These are phyloP conservation scores for Erysimum cheiri DNA, from an alignment of 441 rosid genomes.

Conservation along the genomic window DNA sequence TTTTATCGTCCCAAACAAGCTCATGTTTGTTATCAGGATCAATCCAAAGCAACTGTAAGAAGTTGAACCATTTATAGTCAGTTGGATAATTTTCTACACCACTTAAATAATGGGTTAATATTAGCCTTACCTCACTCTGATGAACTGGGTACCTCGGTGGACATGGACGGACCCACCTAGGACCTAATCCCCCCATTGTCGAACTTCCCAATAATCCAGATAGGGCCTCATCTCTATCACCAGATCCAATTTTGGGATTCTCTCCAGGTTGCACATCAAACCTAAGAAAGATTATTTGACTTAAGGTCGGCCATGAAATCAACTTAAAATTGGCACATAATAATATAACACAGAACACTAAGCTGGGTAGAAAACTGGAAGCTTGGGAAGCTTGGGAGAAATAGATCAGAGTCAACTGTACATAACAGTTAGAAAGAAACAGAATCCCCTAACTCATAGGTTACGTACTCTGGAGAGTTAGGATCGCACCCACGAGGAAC, in stretches of 20 bases:
- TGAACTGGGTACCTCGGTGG: conserved; percentile 84
- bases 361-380: conserved; percentile 28
- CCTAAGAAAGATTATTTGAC: conserved; percentile 51
- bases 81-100: conserved; percentile 16
- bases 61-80: conserved; percentile 34
- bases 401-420: conserved; percentile 26
- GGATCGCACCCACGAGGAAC: conserved; percentile 74
- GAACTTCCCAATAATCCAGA: conserved; percentile 60
- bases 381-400: conserved; percentile 19
- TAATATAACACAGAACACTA: conserved; percentile 25
- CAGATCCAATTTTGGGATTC: conserved; percentile 82
- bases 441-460: conserved; percentile 31
- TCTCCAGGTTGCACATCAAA: conserved; percentile 82
- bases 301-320: conserved; percentile 22
- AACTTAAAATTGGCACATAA: conserved; percentile 31
- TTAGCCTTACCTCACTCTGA: conserved; percentile 72
- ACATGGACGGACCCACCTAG: conserved; percentile 80
- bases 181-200: conserved; percentile 63
- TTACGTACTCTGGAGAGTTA: conserved; percentile 79
- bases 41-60: conserved; percentile 87
- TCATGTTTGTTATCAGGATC: conserved; percentile 93
- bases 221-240: conserved; percentile 82
- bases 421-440: conserved; percentile 23
- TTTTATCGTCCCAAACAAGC: conserved; percentile 94
- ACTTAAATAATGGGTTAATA: conserved; percentile 1